Evolutionary conservation across 768 basidiomycete genomes (phyloP), one percentile per base, ranked within the genome.

Genomic region (Dictyophora rubrovolvata): DNA sequence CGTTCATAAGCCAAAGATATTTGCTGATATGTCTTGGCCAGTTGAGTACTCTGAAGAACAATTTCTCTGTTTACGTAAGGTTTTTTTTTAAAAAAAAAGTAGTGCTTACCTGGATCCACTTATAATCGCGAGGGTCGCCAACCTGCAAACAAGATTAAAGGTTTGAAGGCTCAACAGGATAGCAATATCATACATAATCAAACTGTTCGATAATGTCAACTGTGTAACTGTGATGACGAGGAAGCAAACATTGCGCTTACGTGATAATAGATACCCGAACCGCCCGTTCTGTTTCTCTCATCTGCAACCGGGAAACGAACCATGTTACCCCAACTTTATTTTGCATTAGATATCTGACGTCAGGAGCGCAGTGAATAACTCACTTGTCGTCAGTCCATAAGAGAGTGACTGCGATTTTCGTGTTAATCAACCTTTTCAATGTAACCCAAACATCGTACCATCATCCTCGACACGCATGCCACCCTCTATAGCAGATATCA

Each of bases 381-480:
- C 53, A 83, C 82, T 87, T 87, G 66, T 87, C 87, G 62, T 89
- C 87, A 0, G 85, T 72, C 85, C 84, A 86, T 22, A 86, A 72
- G 1, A 86, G 69, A 3, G 78, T 82, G n/a, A 86, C 53, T 54
- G 17, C 9, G 5, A 20, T 4, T 12, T 12, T 42, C 42, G 4
- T n/a, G 53, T 54, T 33, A 28, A 20, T 35, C 28, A 54, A 20
- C 2, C 18, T 36, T 3, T 54, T 20, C 23, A 23, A 2, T 9
- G 10, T 36, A 54, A 21, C 1, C 28, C 14, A 11, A n/a, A 21
- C 16, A 17, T 33, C 21, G 5, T 36, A 54, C 53, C 72, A 66
- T 85, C 83, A 53, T 86, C 84, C 0, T 80, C 79, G 1, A 81
- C 83, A 4, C 70, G 71, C 74, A 86, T 72, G 11, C 84, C 83